These are phyloP conservation scores for Pseudopithomyces maydicus DNA, from an alignment of 2,329 filamentous ascomycete species.

Conservation along the genomic window DNA sequence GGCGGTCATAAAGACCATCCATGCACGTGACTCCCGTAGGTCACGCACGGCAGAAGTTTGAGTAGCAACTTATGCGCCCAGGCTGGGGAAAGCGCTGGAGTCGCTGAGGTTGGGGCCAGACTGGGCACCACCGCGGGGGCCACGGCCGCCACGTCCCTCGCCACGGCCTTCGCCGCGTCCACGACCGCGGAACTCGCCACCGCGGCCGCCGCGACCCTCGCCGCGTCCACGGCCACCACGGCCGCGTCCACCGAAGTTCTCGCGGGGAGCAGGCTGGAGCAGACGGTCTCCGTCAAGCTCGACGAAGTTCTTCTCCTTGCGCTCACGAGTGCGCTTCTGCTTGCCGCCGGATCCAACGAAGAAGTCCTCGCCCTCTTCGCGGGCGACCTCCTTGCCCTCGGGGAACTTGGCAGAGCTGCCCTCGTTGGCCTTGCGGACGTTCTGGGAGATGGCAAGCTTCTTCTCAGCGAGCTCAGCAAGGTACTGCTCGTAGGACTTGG, in stretches of 20 bases:
- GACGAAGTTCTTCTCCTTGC: constrained; percentile 87
- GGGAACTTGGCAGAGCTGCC: constrained; percentile 95
- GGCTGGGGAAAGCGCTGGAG: constrained; percentile 58
- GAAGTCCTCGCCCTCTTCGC: constrained; percentile 70
- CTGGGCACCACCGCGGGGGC: constrained; percentile 50
- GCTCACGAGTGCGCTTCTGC: constrained; percentile 80
- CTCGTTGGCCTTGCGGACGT: constrained; percentile 91
- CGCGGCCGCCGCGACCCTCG: constrained; percentile 54
- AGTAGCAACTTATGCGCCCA: constrained; percentile 49
- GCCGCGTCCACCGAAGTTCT: constrained; percentile 32
- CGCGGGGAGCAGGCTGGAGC: constrained; percentile 59
- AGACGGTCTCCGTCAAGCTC: constrained; percentile 79
- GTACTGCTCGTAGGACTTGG: constrained; percentile 88
- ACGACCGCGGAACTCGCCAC: constrained; percentile 55
- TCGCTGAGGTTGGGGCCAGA: constrained; percentile 56
- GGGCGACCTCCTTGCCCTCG: constrained; percentile 70
- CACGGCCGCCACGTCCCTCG: constrained; percentile 49
- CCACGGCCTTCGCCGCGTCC: constrained; percentile 60
- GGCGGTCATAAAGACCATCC: constrained; percentile 2
- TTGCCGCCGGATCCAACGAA: constrained; percentile 77
- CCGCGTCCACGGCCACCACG: constrained; percentile 57
- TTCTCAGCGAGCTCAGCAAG: constrained; percentile 77
- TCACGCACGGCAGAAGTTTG: constrained; percentile 9
- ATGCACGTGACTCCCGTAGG: constrained; percentile 4
- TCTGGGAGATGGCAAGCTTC: constrained; percentile 72